Base-by-base conservation (phyloP, 495 filamentous ascomycete species). In the Neurospora sublineolata region DNA sequence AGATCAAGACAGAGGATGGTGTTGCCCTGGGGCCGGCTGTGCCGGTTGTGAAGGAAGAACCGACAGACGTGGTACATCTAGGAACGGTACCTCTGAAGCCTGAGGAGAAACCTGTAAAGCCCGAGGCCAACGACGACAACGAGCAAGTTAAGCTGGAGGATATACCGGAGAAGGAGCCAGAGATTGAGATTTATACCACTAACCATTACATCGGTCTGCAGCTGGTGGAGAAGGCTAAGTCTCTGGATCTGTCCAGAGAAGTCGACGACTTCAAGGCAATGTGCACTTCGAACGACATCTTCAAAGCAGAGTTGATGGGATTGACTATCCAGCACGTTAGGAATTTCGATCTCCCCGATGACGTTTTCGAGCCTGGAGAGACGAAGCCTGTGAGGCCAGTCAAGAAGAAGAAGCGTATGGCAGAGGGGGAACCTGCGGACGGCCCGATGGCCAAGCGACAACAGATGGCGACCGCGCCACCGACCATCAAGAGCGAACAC, bases 311-410 rank as follows among this genome's bases (percentile, higher is more conserved):
- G 12, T 71, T 81, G 71, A 91, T 90, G 76, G 90, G 87, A 42
- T 78, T 97, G 38, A 86, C 87, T 9, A 86, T 97, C 64, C 88
- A 88, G 38, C 90, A 93, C 80, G 88, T 92, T 69, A 87, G 91
- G 80, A 96, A 90, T 78, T 92, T 89, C 76, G 91, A 93, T 77
- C 84, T 99, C 23, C 96, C 95, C 23, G 88, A 90, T 69, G 93
- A 99, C 79, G 89, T 98, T 1, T 99, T 99, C 79, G 86, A 89
- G 72, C 81, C 89, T 5, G 94, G 93, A 72, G 95, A 99, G 80
- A 82, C 81, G 33, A 90, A 88, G 73, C 92, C 92, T 16, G 75
- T 79, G 7, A 89, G 86, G 70, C 86, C 89, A 27, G 72, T 76
- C 77, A 93, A 89, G 83, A 81, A 77, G 76, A 75, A 39, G 72